Conservation (phyloP, 192 early-diverging fungal genomes). For the Backusella tarrabulga region DNA sequence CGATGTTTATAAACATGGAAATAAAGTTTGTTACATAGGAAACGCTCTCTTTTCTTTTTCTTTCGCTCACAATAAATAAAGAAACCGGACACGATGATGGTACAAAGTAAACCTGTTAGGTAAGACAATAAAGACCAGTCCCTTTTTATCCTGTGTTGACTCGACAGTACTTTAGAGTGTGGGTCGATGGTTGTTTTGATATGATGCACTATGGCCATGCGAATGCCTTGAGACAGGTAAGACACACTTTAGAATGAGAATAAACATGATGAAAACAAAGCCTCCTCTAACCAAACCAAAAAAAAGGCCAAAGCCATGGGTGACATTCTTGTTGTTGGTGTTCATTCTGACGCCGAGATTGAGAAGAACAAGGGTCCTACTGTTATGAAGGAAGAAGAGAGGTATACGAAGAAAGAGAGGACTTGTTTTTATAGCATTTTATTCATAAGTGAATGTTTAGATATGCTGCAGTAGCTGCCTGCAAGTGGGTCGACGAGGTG, state of each 20-base stretch:
- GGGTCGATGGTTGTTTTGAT: conserved; percentile 97
- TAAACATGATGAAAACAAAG: background rate
- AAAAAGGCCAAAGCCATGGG: conserved; percentile 90
- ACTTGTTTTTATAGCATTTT: background rate
- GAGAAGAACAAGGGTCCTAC: conserved; percentile 94
- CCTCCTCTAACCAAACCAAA: background rate
- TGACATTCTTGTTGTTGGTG: conserved; percentile 92
- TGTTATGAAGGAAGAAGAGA: conserved; percentile 94
- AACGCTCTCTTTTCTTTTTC: background rate
- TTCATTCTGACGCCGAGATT: conserved; percentile 94
- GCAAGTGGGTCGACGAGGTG: conserved; percentile 96
- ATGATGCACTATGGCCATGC: conserved; percentile 97
- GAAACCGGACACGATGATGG: background rate
- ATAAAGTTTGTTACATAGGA: background rate
- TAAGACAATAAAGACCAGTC: background rate
- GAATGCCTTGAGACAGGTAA: conserved; percentile 92
- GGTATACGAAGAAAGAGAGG: conserved; percentile 41
- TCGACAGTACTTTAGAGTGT: conserved; percentile 43
- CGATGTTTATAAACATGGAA: background rate
- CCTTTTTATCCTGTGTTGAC: background rate
- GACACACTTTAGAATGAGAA: background rate
- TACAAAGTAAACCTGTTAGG: conserved; percentile 8
- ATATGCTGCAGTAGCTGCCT: conserved; percentile 91
- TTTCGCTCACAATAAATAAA: background rate
- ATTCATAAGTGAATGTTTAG: conserved; percentile 70